Evolutionary conservation across 2,329 filamentous ascomycete species (phyloP), one percentile per base, ranked within the genome.

Genomic region (Emergomyces pasteurianus): DNA sequence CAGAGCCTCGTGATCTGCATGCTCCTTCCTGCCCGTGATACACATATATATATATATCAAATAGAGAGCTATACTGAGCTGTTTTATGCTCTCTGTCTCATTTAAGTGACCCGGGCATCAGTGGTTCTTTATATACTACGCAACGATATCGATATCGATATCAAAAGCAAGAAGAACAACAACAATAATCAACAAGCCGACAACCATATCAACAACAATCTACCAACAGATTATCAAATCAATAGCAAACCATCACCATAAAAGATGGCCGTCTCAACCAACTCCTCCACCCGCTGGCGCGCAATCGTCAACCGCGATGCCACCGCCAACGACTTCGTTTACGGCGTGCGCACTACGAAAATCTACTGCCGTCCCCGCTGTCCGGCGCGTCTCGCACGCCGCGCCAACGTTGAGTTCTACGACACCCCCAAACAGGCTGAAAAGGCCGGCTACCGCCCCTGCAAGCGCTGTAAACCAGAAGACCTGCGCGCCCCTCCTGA

Each of bases 351-450:
- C 59, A 80, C 80, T 0, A 84, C 82, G 2, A 75, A 74, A 52
- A 81, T 83, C 58, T 84, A 81, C 68, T 84, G 82, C 66, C 77
- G 81, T 1, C 80, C 81, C 1, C 80, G 76, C 2, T 84, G 82
- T 60, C 74, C 78, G 0, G 79, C 81, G 3, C 80, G 83, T n/a
- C 78, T 89, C 16, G 79, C 81, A 1, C 75, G 78, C 1, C 76
- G 81, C n/a, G 77, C 82, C 12, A 80, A 81, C 23, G 75, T 89
- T 38, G 71, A 74, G 38, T 84, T 83, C 70, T 81, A 77, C 70
- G 75, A 79, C 56, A 78, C 75, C 0, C 69, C 77, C 0, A 64
- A 69, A 1, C 72, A 79, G 61, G 82, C 81, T 10, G 75, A 78
- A 64, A 68, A 70, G 12, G 77, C 75, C 18, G 81, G 81, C 0